phyloP scores from a whole-genome alignment of 169 alveolate species.

The Sarcocystis neurona region DNA sequence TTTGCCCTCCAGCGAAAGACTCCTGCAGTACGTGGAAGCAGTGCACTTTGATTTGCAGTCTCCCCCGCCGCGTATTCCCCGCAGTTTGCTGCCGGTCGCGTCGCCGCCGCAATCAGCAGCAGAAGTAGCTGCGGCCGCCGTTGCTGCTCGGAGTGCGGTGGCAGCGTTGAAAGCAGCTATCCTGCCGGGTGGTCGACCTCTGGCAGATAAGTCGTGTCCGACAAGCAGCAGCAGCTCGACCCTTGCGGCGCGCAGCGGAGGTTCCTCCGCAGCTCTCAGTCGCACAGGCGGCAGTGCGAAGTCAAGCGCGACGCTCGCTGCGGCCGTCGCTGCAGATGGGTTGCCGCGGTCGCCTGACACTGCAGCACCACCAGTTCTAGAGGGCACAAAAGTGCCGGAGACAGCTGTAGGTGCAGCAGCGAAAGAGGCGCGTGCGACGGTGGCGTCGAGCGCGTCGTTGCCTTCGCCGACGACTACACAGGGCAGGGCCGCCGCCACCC shows the following conservation, averaged over 20 bases:
- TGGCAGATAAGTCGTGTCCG: too few relatives aligned
- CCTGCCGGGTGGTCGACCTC: too few relatives aligned
- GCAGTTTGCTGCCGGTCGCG: neutral
- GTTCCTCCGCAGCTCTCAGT: neutral
- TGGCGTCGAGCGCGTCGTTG: neutral
- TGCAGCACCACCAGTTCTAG: neutral
- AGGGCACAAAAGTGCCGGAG: neutral
- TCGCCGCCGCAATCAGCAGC: neutral
- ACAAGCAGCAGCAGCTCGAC: neutral
- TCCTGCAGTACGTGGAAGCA: conserved; percentile 42
- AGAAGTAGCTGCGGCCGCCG: neutral
- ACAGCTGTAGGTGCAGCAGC: neutral
- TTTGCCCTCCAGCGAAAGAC: too few relatives aligned
- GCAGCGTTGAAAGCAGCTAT: neutral
- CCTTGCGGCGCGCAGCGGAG: neutral
- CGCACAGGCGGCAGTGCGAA: neutral
- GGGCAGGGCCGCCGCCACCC: neutral
- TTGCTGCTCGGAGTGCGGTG: neutral
- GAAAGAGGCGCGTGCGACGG: neutral
- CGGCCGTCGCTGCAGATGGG: neutral
- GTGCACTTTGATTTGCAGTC: conserved; percentile 53
- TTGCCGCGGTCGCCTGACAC: too few relatives aligned
- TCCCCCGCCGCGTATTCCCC: conserved; percentile 42
- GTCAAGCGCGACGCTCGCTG: neutral
- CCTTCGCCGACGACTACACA: neutral